phyloP scores from a whole-genome alignment of 192 early-diverging fungal species.

The Coemansia sp. region DNA sequence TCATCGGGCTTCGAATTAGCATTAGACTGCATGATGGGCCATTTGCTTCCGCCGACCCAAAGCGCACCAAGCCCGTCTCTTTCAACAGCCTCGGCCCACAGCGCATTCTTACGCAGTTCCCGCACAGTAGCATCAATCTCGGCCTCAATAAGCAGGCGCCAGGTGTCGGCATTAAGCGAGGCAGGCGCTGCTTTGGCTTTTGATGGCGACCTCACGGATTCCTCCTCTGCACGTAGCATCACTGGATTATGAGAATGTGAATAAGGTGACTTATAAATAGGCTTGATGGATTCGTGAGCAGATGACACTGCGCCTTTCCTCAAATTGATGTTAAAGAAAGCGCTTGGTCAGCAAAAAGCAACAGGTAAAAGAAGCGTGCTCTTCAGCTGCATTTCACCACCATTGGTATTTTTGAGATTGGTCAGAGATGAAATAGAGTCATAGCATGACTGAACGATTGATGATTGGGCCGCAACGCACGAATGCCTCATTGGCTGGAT shows the following conservation, averaged over 20 bases:
- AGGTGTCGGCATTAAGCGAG: conserved; percentile 36
- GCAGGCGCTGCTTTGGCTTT: conserved; percentile 8
- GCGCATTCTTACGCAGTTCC: conserved; percentile 53
- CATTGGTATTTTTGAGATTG: too few species aligned
- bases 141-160: conserved; percentile 50
- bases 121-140: conserved; percentile 54
- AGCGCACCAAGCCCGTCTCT: conserved; percentile 47
- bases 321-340: neutral
- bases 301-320: neutral
- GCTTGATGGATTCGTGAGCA: neutral
- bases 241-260: neutral
- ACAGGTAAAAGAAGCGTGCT: neutral
- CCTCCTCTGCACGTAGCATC: conserved; percentile 25
- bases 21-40: conserved; percentile 25
- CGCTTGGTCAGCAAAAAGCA: neutral
- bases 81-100: conserved; percentile 50
- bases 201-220: neutral
- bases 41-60: conserved; percentile 53
- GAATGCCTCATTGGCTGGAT: neutral
- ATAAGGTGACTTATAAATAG: neutral
- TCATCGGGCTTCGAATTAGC: neutral
- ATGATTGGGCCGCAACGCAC: neutral
- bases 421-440: too few species aligned
- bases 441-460: neutral
- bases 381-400: neutral